Percentiles rank a stretch among this genome's conserved stretches.
Conservation (phyloP, 2,329 filamentous ascomycete species). For the Escovopsis weberi region DNA sequence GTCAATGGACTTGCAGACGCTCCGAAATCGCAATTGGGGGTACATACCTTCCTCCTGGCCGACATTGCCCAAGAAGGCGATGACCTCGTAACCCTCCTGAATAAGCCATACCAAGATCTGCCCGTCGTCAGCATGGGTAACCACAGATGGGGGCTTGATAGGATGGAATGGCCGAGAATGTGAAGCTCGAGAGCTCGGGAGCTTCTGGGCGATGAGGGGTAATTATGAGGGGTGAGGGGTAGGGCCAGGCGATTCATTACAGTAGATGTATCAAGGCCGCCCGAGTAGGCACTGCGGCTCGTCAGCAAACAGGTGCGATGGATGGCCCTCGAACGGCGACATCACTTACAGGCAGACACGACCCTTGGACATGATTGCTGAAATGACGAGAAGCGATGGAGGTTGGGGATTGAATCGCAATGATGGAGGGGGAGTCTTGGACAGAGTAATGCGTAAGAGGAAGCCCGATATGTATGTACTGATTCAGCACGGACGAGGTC, state of each 20-base stretch:
- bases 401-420: too few relatives aligned
- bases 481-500: too few relatives aligned
- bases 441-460: too few relatives aligned
- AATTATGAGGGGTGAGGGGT: neutral
- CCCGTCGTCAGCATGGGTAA: too few relatives aligned
- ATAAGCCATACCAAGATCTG: constrained; percentile 25
- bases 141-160: too few relatives aligned
- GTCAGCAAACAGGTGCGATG: neutral
- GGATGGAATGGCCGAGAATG: too few relatives aligned
- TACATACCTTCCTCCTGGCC: constrained; percentile 43
- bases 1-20: too few relatives aligned
- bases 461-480: too few relatives aligned
- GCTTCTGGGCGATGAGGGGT: too few relatives aligned
- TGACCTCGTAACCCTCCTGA: constrained; percentile 9
- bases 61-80: constrained; percentile 43
- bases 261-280: neutral
- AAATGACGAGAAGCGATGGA: neutral
- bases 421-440: too few relatives aligned
- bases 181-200: too few relatives aligned
- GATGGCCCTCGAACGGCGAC: neutral
- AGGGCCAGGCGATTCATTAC: neutral
- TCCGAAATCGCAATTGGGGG: too few relatives aligned
- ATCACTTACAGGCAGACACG: constrained; percentile 4
- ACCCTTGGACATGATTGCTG: constrained; percentile 3
- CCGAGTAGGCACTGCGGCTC: neutral